A percentile compares a stretch with the other conserved stretches of the same genome.
Evolutionary conservation across 148 eudicot genomes (phyloP).

Genomic region (Arbutus unedo): DNA sequence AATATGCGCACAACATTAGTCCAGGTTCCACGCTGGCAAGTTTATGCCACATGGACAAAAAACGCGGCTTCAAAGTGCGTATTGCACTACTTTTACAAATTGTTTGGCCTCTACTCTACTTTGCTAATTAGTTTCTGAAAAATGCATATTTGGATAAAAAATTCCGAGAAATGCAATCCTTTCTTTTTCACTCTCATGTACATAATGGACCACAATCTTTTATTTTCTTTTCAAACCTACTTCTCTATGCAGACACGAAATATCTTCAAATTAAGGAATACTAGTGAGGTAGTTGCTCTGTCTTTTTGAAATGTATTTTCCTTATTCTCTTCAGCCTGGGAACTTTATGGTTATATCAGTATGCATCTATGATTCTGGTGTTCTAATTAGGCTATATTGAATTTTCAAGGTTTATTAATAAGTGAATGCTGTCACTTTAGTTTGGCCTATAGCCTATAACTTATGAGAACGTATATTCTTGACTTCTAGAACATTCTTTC

Average conservation of each 20-base stretch:
- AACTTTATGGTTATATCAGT: neutral
- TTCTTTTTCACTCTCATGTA: neutral
- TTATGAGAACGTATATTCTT: neutral
- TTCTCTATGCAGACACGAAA: neutral
- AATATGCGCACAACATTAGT: no score
- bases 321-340: neutral
- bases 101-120: no score
- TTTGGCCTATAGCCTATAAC: neutral
- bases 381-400: neutral
- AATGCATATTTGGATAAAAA: no score
- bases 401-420: neutral
- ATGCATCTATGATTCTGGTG: neutral
- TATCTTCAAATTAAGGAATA: neutral
- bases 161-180: neutral
- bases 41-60: no score
- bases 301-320: neutral
- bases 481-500: no score
- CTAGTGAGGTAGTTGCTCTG: neutral
- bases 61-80: no score
- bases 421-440: neutral
- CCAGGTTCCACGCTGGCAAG: no score
- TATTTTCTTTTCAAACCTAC: neutral
- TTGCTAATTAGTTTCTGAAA: no score
- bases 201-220: neutral
- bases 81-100: no score